Evolutionary conservation across 129 eudicot species (phyloP), one percentile per base, ranked within the genome.

Genomic region (Ambrosia artemisiifolia): DNA sequence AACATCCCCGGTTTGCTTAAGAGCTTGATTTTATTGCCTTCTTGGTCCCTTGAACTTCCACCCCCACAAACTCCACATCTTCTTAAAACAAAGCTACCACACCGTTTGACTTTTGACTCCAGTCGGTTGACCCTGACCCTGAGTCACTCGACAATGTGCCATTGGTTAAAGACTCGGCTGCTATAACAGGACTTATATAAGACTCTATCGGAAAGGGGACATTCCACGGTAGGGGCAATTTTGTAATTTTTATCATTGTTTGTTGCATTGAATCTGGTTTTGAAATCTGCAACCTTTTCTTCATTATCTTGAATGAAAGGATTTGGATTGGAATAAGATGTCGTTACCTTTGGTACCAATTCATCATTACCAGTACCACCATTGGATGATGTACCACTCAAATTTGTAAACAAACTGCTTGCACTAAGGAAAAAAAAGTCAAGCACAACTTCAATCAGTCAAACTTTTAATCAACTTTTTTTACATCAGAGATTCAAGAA

Each of bases 21-120:
- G 69, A 70, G 90, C 96, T 62, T 83, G 88, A 19, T 85, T 83
- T 87, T 1, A 93, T 93, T 28, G 95, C 98, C 72, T 87, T 93
- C 69, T 93, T 92, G 5, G 98, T 85, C 11, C 92, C 92, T 66
- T 93, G 96, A 17, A 73, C 69, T 77, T 93, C 98, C 71, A 87
- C 92, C 64, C 96, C 98, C 7, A 90, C 92, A 77, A 93, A 93
- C 83, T 93, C 98, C 63, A 89, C 95, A 70, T 89, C 98, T 70
- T 93, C 96, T 79, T 93, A 90, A 67, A 93, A 93, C 87, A 89
- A 85, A 40, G 96, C 87, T 20, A 84, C 86, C 65, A 44, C 55
- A 24, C 48, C 48, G 0, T 63, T 63, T 35, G 76, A 72, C 49
- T 72, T 71, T 43, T 72, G 76, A 64, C 67, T 57, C 44, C 33